phyloP scores from a whole-genome alignment of 352 stramenopile genomes.

The Phytophthora colocasiae region DNA sequence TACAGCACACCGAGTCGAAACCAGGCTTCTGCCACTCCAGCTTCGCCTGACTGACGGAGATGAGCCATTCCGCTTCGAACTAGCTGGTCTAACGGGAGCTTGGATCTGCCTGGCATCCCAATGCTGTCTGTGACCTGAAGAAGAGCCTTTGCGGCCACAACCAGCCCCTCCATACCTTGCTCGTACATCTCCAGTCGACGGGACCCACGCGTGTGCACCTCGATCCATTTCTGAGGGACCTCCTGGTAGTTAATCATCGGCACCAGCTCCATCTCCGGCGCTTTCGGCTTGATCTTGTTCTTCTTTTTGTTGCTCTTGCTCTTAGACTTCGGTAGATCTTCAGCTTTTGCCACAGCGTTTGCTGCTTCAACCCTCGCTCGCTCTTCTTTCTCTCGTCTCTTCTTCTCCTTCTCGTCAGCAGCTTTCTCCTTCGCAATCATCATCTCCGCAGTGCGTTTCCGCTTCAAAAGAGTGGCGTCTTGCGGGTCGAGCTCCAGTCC shows the following conservation, averaged over 20 bases:
- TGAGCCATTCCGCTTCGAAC: constrained; percentile 30
- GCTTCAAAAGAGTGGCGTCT: constrained; percentile 29
- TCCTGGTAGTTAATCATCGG: constrained; percentile 47
- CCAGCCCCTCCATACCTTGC: constrained; percentile 29
- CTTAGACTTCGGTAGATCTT: constrained; percentile 10
- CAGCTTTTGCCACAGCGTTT: constrained; percentile 11
- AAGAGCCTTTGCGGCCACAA: constrained; percentile 27
- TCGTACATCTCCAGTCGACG: constrained; percentile 29
- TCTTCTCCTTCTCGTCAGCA: constrained; percentile 40
- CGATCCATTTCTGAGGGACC: constrained; percentile 39
- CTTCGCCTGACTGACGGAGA: constrained; percentile 38
- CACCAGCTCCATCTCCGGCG: constrained; percentile 29
- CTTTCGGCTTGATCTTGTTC: constrained; percentile 17
- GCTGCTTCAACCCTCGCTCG: constrained; percentile 25
- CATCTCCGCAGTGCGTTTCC: constrained; percentile 18
- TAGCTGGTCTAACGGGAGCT: constrained; percentile 17
- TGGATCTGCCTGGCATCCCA: constrained; percentile 23
- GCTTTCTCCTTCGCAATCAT: constrained; percentile 29
- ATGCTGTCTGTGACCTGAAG: constrained; percentile 36
- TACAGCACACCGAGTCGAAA: constrained; percentile 50
- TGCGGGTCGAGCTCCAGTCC: constrained; percentile 39
- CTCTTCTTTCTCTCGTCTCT: constrained; percentile 23
- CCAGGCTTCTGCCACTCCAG: constrained; percentile 46
- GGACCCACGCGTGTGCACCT: constrained; percentile 30
- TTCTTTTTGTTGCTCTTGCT: constrained; percentile 36